phyloP scores from a whole-genome alignment of 164 flowering plant genomes.

The Berberis vulgaris region DNA sequence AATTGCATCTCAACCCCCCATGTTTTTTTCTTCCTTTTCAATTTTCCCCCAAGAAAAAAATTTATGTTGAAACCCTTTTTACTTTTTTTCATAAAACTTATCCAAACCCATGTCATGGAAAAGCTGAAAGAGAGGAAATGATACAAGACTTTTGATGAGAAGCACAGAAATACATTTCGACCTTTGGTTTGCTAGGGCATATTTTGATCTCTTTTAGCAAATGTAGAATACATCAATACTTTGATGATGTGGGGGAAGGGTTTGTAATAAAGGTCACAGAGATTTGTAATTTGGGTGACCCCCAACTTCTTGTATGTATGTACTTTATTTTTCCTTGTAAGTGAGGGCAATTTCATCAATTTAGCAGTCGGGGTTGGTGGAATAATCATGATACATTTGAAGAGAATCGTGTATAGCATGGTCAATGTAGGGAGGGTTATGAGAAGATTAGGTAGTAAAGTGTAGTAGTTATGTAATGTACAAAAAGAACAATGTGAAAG shows the following conservation, averaged over 20 bases:
- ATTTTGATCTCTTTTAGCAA: conserved; percentile 5
- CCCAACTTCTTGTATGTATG: conserved; percentile 9
- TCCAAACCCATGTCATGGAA: conserved; percentile 4
- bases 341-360: conserved; percentile 9
- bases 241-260: conserved; percentile 1
- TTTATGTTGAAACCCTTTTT: not conserved
- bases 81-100: not conserved
- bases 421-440: conserved; percentile 2
- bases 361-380: conserved; percentile 1
- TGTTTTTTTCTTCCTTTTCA: not conserved
- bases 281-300: conserved; percentile 6
- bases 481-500: conserved; percentile 9
- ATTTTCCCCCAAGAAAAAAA: not conserved
- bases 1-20: not conserved
- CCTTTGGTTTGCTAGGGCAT: not conserved
- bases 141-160: not conserved
- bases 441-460: conserved; percentile 18
- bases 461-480: conserved; percentile 16
- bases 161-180: not conserved
- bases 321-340: conserved; percentile 5
- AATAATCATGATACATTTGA: conserved; percentile 14
- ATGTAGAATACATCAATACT: not conserved
- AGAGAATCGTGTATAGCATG: conserved; percentile 23
- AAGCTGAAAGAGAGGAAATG: not conserved
- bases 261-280: conserved; percentile 6